Evolutionary conservation across 768 basidiomycete species (phyloP).

Genomic region (Candolleomyces efflorescens): DNA sequence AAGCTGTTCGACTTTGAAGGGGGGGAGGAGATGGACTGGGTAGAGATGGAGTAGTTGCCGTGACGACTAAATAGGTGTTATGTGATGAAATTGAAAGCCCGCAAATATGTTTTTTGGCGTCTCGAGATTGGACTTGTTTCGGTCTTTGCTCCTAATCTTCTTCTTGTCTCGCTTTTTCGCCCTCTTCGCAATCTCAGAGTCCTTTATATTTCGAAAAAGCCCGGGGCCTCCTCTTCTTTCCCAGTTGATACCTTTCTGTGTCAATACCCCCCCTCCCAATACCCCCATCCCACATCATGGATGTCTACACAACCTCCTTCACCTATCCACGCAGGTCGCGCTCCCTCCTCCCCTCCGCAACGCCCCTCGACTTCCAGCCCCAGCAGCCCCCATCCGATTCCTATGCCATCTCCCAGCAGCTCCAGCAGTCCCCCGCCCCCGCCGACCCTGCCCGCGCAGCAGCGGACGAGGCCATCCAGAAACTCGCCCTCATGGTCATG

Average conservation of each 20-base stretch:
- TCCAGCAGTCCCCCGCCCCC: slow-evolving; percentile 31
- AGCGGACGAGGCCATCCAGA: slow-evolving; percentile 72
- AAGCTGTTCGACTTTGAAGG: slow-evolving; percentile 59
- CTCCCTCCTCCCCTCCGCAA: slow-evolving; percentile 58
- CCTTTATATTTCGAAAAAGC: slow-evolving; percentile 24
- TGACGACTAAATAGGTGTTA: slow-evolving; percentile 16
- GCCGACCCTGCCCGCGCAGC: slow-evolving; percentile 33
- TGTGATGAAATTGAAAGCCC: slow-evolving; percentile 34
- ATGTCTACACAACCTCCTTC: slow-evolving; percentile 94
- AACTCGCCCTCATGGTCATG: slow-evolving; percentile 76
- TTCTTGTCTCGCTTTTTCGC: slow-evolving; percentile 25
- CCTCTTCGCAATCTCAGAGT: slow-evolving; percentile 22
- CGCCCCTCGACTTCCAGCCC: slow-evolving; percentile 57
- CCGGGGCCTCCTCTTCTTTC: slow-evolving; percentile 17
- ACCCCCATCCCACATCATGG: slow-evolving; percentile 52
- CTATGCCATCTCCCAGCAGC: slow-evolving; percentile 34
- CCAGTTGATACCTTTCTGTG: slow-evolving; percentile 45
- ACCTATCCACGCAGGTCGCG: slow-evolving; percentile 83
- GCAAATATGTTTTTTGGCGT: slow-evolving; percentile 37
- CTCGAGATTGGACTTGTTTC: slow-evolving; percentile 15
- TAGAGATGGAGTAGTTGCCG: slow-evolving; percentile 14
- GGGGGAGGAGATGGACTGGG: slow-evolving; percentile 42
- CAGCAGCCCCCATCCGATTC: slow-evolving; percentile 38
- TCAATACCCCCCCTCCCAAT: slow-evolving; percentile 49
- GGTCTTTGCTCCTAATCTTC: slow-evolving; percentile 26